phyloP scores from a whole-genome alignment of 495 filamentous ascomycete genomes.

The Aspergillus steynii region DNA sequence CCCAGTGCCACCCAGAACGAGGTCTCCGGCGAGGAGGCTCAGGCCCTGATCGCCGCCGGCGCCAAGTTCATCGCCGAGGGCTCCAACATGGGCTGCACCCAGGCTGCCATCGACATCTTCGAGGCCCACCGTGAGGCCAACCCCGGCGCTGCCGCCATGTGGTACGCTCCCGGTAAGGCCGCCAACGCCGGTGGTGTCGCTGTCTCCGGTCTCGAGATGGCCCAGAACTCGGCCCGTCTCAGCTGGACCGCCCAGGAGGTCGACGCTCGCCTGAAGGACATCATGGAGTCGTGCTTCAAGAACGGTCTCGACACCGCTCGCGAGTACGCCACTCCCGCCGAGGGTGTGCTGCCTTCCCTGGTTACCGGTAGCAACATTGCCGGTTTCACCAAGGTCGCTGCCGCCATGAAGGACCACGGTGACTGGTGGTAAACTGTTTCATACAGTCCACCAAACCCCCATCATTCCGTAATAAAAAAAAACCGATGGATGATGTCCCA shows the following conservation, averaged over 20 bases:
- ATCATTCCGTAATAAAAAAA: slow-evolving; percentile 3
- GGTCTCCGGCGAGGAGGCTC: slow-evolving; percentile 84
- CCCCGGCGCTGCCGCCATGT: slow-evolving; percentile 69
- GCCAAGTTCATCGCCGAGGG: slow-evolving; percentile 91
- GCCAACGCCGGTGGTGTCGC: slow-evolving; percentile 98
- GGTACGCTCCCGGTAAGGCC: slow-evolving; percentile 93
- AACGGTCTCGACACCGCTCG: slow-evolving; percentile 87
- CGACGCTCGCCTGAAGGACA: slow-evolving; percentile 84
- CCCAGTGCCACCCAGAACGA: slow-evolving; percentile 98
- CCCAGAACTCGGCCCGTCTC: slow-evolving; percentile 88
- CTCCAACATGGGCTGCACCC: slow-evolving; percentile 98
- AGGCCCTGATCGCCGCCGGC: slow-evolving; percentile 74
- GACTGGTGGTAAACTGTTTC: slow-evolving; percentile 78
- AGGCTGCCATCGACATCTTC: slow-evolving; percentile 92
- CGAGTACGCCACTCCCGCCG: slow-evolving; percentile 74
- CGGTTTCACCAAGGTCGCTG: slow-evolving; percentile 93
- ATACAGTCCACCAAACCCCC: slow-evolving; percentile 11
- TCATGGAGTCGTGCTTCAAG: slow-evolving; percentile 94
- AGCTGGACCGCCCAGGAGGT: slow-evolving; percentile 88
- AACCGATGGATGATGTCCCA: slow-evolving; percentile 10
- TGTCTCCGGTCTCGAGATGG: slow-evolving; percentile 98
- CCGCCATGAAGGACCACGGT: slow-evolving; percentile 93
- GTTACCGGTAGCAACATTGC: slow-evolving; percentile 96
- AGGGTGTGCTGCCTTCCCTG: slow-evolving; percentile 84
- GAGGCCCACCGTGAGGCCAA: slow-evolving; percentile 76